Base-by-base conservation (phyloP, 768 basidiomycete species). In the Pleurotus tuoliensis region DNA sequence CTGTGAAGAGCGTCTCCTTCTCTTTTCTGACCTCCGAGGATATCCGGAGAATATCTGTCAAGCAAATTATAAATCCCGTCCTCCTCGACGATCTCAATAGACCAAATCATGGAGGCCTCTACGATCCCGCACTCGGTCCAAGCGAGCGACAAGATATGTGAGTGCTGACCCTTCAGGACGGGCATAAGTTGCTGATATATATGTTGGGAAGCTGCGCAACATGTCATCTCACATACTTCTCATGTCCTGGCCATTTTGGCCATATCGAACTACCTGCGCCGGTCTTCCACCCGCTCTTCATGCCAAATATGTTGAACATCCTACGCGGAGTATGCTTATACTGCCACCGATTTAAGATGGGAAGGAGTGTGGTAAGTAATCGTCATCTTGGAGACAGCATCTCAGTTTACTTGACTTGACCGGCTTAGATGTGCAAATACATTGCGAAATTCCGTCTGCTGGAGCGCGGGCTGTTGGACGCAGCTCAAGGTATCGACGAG, bases 171-270 rank as follows among this genome's bases (percentile, higher is more conserved):
- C 27, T 27, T 47, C 49, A 46, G 47, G 16, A 30, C 13, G 7
- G 8, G n/a, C 9, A 48, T 27, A 3, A 51, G 15, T 30, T 51
- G 16, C 46, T 16, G 6, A 20, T 47, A 15, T 25, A 60, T 51
- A 49, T 63, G 48, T 43, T 57, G 24, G 47, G 20, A 67, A 99
- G 96, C 58, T 99, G 97, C 69, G 78, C 89, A 60, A 97, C 97
- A 71, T 99, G 97, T 69, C 88, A 82, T 57, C 82, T 97, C 64
- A 91, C 86, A 47, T 96, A 94, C 66, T 98, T 88, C 74, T 88
- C 88, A 58, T 99, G 97, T 70, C 95, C 97, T 1, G 97, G 97
- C 15, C 97, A 99, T 71, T 99, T 90, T 73, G 97, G 97, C 18
- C 97, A 98, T 71, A 96, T 99, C 59, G 94, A 98, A 59, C 82